Conservation (phyloP, 805 yeast genomes). For the Candida nonsorbophila region DNA sequence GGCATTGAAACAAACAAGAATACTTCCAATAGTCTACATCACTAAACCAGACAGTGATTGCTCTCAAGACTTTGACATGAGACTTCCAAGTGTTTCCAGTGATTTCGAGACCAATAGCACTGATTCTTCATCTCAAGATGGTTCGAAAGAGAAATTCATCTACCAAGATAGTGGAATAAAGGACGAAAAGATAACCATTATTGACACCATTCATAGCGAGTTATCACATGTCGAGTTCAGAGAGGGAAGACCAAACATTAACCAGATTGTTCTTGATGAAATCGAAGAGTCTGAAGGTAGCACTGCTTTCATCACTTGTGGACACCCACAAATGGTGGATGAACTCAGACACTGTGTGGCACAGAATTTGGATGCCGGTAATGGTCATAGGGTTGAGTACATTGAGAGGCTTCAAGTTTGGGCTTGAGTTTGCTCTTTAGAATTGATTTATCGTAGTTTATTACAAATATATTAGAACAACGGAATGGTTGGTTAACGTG, state of each 20-base stretch:
- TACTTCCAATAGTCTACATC: conserved; percentile 21
- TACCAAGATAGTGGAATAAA: conserved; percentile 5
- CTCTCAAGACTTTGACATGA: conserved; percentile 1
- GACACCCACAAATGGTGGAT: conserved; percentile 58
- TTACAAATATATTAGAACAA: too few species aligned
- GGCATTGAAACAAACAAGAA: conserved; percentile 10
- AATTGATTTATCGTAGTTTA: too few species aligned
- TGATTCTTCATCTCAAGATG: too few species aligned
- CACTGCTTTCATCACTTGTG: conserved; percentile 56
- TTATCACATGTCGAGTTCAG: conserved; percentile 33
- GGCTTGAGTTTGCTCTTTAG: conserved; percentile 25
- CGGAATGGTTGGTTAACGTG: too few species aligned
- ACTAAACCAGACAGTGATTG: conserved; percentile 19
- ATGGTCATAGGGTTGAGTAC: conserved; percentile 54
- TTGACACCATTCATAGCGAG: conserved; percentile 9
- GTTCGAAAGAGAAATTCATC: conserved; percentile 3
- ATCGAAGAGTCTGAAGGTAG: conserved; percentile 36
- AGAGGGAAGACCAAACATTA: conserved; percentile 46
- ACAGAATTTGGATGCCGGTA: conserved; percentile 30
- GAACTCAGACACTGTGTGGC: conserved; percentile 45
- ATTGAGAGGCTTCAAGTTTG: conserved; percentile 74
- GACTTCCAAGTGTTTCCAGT: not conserved
- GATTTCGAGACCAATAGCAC: too few species aligned
- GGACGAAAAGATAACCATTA: conserved; percentile 2
- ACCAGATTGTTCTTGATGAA: conserved; percentile 29